phyloP scores from a whole-genome alignment of 257 asterid genomes.

The Capsicum pubescens region DNA sequence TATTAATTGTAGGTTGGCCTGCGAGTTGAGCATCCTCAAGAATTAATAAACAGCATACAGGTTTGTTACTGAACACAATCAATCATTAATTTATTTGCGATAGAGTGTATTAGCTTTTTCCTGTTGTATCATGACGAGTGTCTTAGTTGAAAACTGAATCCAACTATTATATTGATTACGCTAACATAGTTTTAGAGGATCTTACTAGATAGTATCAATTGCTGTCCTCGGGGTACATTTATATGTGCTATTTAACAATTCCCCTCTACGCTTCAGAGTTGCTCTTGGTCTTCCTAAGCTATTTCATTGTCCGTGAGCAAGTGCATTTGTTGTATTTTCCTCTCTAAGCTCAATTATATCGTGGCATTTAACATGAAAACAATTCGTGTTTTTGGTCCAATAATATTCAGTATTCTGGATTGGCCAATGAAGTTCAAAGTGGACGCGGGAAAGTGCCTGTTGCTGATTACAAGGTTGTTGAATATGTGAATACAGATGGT shows the following conservation, averaged over 20 bases:
- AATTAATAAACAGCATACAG: slow-evolving; percentile 84
- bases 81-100: neutral
- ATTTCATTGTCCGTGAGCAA: neutral
- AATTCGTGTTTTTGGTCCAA: neutral
- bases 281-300: neutral
- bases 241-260: neutral
- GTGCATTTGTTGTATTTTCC: neutral
- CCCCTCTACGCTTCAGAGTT: neutral
- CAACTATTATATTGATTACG: no score
- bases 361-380: neutral
- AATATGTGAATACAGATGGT: slow-evolving; percentile 50
- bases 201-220: no score
- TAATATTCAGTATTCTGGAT: slow-evolving; percentile 72
- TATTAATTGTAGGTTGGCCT: slow-evolving; percentile 71
- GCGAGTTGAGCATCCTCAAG: slow-evolving; percentile 97
- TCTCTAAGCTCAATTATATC: neutral
- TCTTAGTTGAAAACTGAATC: neutral
- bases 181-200: no score
- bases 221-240: neutral
- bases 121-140: neutral
- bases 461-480: slow-evolving; percentile 93
- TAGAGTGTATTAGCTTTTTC: neutral
- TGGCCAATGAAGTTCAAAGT: slow-evolving; percentile 73
- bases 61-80: slow-evolving; percentile 38
- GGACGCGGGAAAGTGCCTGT: slow-evolving; percentile 97